Evolutionary conservation across 805 yeast genomes (phyloP).

Genomic region (Spathaspora girioi): DNA sequence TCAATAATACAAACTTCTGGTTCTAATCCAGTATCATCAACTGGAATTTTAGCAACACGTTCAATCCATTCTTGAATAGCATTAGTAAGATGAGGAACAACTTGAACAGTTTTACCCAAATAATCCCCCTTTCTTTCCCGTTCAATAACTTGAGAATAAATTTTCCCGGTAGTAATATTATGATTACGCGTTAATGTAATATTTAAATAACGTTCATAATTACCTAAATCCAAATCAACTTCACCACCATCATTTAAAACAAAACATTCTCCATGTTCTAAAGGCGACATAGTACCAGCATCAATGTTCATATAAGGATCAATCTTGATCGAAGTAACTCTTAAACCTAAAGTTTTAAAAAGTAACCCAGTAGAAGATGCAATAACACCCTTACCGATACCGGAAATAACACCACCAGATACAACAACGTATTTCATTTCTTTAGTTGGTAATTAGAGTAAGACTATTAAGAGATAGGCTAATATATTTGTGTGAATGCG

Average conservation of each 20-base stretch:
- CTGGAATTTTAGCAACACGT: conserved; percentile 86
- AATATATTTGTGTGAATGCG: neutral
- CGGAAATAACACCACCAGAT: conserved; percentile 98
- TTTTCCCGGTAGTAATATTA: conserved; percentile 97
- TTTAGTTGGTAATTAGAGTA: neutral
- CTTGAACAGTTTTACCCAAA: conserved; percentile 98
- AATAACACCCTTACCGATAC: conserved; percentile 97
- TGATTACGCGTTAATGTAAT: conserved; percentile 91
- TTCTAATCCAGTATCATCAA: conserved; percentile 78
- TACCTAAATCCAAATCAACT: conserved; percentile 96
- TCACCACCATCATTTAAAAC: conserved; percentile 99
- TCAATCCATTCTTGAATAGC: conserved; percentile 99
- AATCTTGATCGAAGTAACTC: conserved; percentile 95
- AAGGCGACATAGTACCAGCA: conserved; percentile 99
- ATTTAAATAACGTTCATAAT: conserved; percentile 94
- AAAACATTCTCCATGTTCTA: conserved; percentile 98
- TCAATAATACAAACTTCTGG: conserved; percentile 98
- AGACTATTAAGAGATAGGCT: neutral
- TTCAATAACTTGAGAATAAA: conserved; percentile 90
- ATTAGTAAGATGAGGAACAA: conserved; percentile 95
- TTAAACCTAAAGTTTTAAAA: conserved; percentile 87
- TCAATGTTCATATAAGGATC: conserved; percentile 99
- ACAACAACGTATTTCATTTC: conserved; percentile 98
- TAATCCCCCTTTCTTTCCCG: conserved; percentile 96
- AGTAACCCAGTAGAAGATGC: conserved; percentile 97